A percentile compares a stretch with the other conserved stretches of the same genome.
Conservation (phyloP, 2,329 filamentous ascomycete genomes). For the Huntiella savannae region DNA sequence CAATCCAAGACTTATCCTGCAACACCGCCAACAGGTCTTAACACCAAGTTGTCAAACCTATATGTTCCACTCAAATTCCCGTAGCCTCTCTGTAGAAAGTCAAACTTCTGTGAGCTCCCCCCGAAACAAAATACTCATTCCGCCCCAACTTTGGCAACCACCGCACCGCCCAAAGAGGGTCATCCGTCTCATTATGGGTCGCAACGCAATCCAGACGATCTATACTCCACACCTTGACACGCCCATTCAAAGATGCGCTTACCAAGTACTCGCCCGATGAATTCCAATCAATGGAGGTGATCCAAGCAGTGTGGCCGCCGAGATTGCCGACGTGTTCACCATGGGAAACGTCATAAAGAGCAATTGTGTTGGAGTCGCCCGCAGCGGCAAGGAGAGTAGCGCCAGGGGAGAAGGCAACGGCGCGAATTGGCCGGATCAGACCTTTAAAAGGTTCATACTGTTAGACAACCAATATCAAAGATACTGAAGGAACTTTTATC, state of each 20-base stretch:
- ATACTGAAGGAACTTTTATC: background rate
- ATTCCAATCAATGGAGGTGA: conserved; percentile 84
- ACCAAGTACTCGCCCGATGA: conserved; percentile 80
- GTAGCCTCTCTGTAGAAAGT: conserved; percentile 75
- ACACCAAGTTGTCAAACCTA: background rate
- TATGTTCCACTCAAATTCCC: conserved; percentile 29
- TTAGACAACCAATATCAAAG: background rate
- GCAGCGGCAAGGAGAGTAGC: conserved; percentile 72
- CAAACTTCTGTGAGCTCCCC: conserved; percentile 56
- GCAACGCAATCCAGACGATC: conserved; percentile 71
- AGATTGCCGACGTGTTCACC: conserved; percentile 86
- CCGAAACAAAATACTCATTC: conserved; percentile 58
- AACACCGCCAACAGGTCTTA: too few species aligned
- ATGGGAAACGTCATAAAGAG: conserved; percentile 77
- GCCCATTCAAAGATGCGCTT: conserved; percentile 77
- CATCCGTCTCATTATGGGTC: conserved; percentile 80
- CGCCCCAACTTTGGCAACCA: conserved; percentile 60
- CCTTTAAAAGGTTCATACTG: background rate
- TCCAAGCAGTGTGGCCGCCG: conserved; percentile 63
- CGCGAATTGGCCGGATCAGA: conserved; percentile 34
- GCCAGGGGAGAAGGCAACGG: conserved; percentile 73
- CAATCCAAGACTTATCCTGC: too few species aligned
- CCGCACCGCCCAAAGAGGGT: conserved; percentile 63
- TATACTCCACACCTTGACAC: conserved; percentile 89
- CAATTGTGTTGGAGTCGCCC: conserved; percentile 75